Evolutionary conservation across 108 stramenopile genomes (phyloP).

Genomic region (Nannochloropsis gaditana): DNA sequence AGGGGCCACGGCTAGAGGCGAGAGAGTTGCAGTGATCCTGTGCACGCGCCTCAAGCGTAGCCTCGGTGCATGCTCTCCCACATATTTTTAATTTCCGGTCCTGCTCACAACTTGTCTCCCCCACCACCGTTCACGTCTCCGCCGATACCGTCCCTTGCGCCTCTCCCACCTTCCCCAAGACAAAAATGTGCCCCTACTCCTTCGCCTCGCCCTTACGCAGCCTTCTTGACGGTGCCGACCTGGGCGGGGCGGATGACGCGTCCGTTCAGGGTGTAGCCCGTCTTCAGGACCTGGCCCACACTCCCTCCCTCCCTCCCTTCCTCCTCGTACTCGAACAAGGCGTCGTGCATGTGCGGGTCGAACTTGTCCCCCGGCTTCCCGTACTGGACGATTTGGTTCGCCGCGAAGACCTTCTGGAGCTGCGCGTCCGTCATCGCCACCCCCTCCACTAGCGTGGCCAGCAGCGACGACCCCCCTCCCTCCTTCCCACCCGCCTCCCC

Average conservation of each 20-base stretch:
- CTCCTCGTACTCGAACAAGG: slow-evolving; percentile 82
- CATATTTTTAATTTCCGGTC: too few species aligned
- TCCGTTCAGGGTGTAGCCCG: slow-evolving; percentile 82
- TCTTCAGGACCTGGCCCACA: slow-evolving; percentile 75
- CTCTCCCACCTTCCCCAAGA: background rate
- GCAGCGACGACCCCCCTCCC: slow-evolving; percentile 49
- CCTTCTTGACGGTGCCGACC: slow-evolving; percentile 74
- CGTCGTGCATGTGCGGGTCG: slow-evolving; percentile 90
- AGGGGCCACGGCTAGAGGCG: too few species aligned
- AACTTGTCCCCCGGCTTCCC: slow-evolving; percentile 81
- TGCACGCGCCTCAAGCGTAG: too few species aligned
- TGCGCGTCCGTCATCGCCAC: slow-evolving; percentile 82
- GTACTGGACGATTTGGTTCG: slow-evolving; percentile 72
- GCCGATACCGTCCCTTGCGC: background rate
- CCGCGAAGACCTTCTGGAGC: slow-evolving; percentile 68
- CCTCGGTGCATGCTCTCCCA: too few species aligned
- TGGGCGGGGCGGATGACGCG: slow-evolving; percentile 90
- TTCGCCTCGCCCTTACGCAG: background rate
- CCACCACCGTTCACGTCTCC: too few species aligned
- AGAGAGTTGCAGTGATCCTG: too few species aligned
- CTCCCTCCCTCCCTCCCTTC: slow-evolving; percentile 60
- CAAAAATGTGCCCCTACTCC: background rate
- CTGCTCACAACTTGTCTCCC: too few species aligned
- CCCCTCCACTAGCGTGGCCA: slow-evolving; percentile 70
- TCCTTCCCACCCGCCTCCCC: slow-evolving; percentile 52